Percentiles rank a stretch among this genome's conserved stretches.
Evolutionary conservation across 2,329 filamentous ascomycete genomes (phyloP).

Genomic region (Alternaria brassicicola): DNA sequence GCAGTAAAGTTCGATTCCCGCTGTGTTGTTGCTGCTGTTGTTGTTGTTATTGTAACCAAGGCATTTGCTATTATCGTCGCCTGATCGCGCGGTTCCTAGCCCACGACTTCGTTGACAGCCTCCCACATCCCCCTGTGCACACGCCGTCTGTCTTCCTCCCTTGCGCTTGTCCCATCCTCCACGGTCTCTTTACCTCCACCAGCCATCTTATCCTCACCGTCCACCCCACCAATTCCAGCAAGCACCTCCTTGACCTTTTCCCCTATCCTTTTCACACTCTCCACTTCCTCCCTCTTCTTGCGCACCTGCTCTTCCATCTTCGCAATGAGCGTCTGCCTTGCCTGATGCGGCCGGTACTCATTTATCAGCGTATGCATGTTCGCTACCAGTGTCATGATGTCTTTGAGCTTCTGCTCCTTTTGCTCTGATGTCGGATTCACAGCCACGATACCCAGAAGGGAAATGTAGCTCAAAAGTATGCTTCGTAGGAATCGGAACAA

Average conservation of each 20-base stretch:
- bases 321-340: constrained; percentile 81
- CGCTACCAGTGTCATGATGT: constrained; percentile 81
- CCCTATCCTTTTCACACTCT: constrained; percentile 68
- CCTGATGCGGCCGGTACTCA: constrained; percentile 91
- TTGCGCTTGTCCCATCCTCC: constrained; percentile 15
- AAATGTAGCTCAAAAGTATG: constrained; percentile 85
- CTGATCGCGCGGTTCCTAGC: background rate
- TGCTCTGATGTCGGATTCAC: constrained; percentile 68
- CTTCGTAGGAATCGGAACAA: constrained; percentile 83
- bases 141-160: constrained; percentile 26
- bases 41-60: background rate
- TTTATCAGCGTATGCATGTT: constrained; percentile 95
- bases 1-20: background rate
- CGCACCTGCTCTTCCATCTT: constrained; percentile 87
- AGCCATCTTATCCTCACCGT: constrained; percentile 9
- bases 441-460: constrained; percentile 75
- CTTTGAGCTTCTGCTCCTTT: constrained; percentile 73
- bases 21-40: background rate
- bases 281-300: constrained; percentile 73
- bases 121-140: constrained; percentile 46
- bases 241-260: constrained; percentile 77
- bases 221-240: constrained; percentile 62
- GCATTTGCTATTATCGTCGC: background rate
- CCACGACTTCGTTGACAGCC: constrained; percentile 44
- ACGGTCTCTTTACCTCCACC: constrained; percentile 14